Evolutionary conservation across 139 green algal genomes (phyloP).

Genomic region (Chara braunii): DNA sequence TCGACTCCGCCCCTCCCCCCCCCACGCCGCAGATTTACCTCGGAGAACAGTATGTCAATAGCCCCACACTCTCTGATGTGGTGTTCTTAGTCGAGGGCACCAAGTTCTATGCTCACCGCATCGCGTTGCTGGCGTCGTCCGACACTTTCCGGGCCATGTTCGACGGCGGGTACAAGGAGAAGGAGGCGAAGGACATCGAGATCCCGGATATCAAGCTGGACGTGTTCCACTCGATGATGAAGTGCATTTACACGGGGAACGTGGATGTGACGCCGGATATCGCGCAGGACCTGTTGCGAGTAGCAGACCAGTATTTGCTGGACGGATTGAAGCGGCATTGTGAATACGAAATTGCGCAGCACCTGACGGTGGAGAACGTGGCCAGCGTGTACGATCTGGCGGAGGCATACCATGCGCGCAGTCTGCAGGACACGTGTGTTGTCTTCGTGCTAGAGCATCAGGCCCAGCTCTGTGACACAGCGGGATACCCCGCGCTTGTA

Average conservation of each 20-base stretch:
- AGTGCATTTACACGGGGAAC: conserved; percentile 81
- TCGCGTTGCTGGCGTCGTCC: conserved; percentile 77
- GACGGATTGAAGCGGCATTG: conserved; percentile 88
- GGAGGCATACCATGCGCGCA: conserved; percentile 71
- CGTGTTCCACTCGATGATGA: conserved; percentile 69
- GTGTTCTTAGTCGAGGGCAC: conserved; percentile 79
- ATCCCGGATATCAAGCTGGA: conserved; percentile 85
- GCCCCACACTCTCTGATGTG: conserved; percentile 74
- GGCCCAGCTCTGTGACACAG: conserved; percentile 45
- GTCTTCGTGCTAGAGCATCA: conserved; percentile 80
- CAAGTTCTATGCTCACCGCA: conserved; percentile 80
- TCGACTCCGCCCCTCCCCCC: conserved; percentile 51
- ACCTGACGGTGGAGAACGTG: conserved; percentile 72
- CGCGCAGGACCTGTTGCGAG: conserved; percentile 59
- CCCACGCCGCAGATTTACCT: conserved; percentile 58
- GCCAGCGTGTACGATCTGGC: conserved; percentile 63
- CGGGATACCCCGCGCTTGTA: conserved; percentile 19
- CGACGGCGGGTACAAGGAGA: conserved; percentile 76
- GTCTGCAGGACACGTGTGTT: conserved; percentile 68
- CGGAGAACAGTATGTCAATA: conserved; percentile 84
- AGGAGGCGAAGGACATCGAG: conserved; percentile 68
- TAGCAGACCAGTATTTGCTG: conserved; percentile 90
- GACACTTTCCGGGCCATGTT: conserved; percentile 94
- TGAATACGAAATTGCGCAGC: conserved; percentile 67
- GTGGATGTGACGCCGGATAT: conserved; percentile 59